Evolutionary conservation across 192 early-diverging fungal genomes (phyloP), one percentile per base, ranked within the genome.

Genomic region (Rhizophagus sp.): DNA sequence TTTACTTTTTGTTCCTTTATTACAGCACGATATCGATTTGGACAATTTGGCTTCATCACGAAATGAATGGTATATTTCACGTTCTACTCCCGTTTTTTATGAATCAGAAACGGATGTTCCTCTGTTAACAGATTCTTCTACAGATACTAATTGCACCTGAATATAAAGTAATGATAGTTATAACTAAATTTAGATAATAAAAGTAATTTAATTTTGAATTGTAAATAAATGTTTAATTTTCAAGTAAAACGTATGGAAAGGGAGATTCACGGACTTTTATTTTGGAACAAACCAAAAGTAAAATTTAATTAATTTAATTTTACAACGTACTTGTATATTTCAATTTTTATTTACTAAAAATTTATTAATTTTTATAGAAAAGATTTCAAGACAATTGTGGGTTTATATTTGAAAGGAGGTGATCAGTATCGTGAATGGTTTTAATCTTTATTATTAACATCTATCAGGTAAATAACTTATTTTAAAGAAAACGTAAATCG

Each of bases 381-480:
- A 62, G 79, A 83, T 47, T 78, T 77, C 22, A 78, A 79, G 19
- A 78, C 85, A 64, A 79, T 90, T 13, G 92, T 92, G 3, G 93
- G 94, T 85, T 84, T 94, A 72, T 94, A 94, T 83, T 75, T 88
- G 9, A 93, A 95, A 80, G 94, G 94, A 19, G 92, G 89, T 73
- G 93, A 95, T 81, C 94, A 95, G 76, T 92, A 95, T 84, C 90
- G 94, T 52, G 94, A 93, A 7, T 95, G 94, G 94, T 95, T 95
- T 87, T 92, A 94, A 79, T 95, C 93, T 19, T 94, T 93, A 11
- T 82, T 94, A 47, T 84, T 95, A 62, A 94, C 93, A 17, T n/a
- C n/a, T n/a, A n/a, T 92, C 91, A 4, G 82, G 87, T 86, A 79
- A 84, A 30, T 41, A 39, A 10, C 0, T 44, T 9, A 24, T 3